Evolutionary conservation across 2,329 filamentous ascomycete species (phyloP), one percentile per base, ranked within the genome.

Genomic region (Exserohilum rostratum): DNA sequence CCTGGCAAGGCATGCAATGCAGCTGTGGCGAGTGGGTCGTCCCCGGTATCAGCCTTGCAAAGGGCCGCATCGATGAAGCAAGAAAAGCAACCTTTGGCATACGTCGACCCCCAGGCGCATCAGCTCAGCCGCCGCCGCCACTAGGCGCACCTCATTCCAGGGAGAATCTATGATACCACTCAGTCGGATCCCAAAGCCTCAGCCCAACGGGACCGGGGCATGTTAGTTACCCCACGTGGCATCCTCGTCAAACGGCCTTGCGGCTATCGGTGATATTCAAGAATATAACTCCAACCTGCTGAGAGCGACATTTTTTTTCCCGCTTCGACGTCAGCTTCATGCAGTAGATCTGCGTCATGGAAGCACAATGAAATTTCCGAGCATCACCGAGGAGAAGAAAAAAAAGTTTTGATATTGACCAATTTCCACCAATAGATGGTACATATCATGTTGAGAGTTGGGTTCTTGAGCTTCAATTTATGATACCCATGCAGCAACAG

Each of bases 1-100:
- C 93, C 47, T 99, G 95, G 95, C 91, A 96, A 73, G 95, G 95
- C 12, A 89, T 97, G 82, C 87, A 87, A 73, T 99, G 95, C 78
- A 95, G 87, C 70, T 99, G 95, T 75, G 87, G 89, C 33, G 86
- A 88, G 58, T 98, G 95, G 93, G 83, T 97, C 18, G 90, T 92
- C 46, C 93, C 95, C 7, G 93, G 90, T 0, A 95, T 99, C 72
- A 93, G 90, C 57, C 80, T 98, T 57, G 88, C 91, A 49, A 90
- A 88, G 74, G 88, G 89, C 48, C 87, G 87, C 64, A 88, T 97
- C 33, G 95, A 98, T 73, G 88, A 96, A 66, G 78, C 82, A 38
- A 69, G 70, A 52, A 71, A 67, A 53, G 55, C 65, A 20, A 59
- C 61, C 15, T 64, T 60, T 46, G 70, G 65, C 5, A 75, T 75